Evolutionary conservation across 2,329 filamentous ascomycete genomes (phyloP), one percentile per base, ranked within the genome.

Genomic region (Fusarium nematophilum): DNA sequence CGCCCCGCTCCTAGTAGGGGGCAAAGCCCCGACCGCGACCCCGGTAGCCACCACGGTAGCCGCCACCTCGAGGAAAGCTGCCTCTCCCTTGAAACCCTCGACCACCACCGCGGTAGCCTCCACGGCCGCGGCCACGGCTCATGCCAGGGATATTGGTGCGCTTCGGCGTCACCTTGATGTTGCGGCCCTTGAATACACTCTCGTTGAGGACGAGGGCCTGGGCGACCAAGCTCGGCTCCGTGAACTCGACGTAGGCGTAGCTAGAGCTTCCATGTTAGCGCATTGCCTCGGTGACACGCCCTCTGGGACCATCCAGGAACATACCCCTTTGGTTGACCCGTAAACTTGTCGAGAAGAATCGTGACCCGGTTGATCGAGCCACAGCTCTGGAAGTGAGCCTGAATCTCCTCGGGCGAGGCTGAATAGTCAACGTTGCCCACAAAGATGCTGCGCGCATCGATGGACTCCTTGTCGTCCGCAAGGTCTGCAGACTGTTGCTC

Each of bases 391-490:
- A 99, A 99, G 74, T 99, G 95, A 56, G 93, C 92, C 81, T 99
- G 95, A 56, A 99, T 70, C 81, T 99, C 95, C 79, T 99, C 95
- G 3, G 95, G 95, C 23, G 93, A 96, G 17, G 94, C 93, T 60
- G 92, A 93, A 77, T 99, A 99, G 78, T 99, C 95, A 65, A 99
- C 95, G 70, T 99, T 99, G 67, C 95, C 95, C 37, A 99, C 95
- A 75, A 99, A 99, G 77, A 99, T 93, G 79, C 93, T 97, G 71
- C 95, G 89, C 66, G 89, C 89, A 78, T 99, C 95, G 56, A 99
- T 88, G 67, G 97, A 96, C 75, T 97, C 93, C 78, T 96, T 96
- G 80, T 93, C 93, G 74, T 98, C 95, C 65, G 90, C 87, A 59
- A 95, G 83, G 68, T 91, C 91, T 64, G 92, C 88, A 61, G 87